These are phyloP conservation scores for Alternaria triticimaculans DNA, from an alignment of 2,329 filamentous ascomycete species.

Conservation along the genomic window DNA sequence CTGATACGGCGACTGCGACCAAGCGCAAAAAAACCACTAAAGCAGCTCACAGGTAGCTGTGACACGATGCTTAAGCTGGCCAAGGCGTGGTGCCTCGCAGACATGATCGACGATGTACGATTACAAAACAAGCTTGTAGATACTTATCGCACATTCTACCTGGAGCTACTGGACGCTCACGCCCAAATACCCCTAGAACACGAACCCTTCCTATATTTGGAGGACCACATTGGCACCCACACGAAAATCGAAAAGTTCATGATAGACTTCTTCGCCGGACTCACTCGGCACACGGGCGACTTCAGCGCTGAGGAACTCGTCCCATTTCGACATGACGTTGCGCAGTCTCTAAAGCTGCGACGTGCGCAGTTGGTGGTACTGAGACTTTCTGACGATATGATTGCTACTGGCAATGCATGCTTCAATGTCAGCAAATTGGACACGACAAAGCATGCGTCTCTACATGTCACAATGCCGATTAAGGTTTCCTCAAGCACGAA, in stretches of 20 bases:
- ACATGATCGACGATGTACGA: slow-evolving; percentile 13
- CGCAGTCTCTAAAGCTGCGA: neutral
- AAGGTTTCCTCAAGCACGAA: neutral
- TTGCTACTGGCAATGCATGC: neutral
- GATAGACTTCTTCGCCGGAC: slow-evolving; percentile 20
- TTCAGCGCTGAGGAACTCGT: slow-evolving; percentile 1
- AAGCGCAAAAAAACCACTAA: neutral
- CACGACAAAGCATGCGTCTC: neutral
- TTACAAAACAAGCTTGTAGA: slow-evolving; percentile 22
- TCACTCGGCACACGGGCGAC: slow-evolving; percentile 1
- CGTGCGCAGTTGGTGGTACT: neutral
- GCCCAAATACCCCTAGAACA: slow-evolving; percentile 1
- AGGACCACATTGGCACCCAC: slow-evolving; percentile 14
- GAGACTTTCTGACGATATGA: neutral
- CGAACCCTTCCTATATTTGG: slow-evolving; percentile 11
- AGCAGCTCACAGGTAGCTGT: slow-evolving; percentile 5
- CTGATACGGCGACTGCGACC: neutral
- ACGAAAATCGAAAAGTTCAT: slow-evolving; percentile 22
- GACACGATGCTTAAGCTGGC: slow-evolving; percentile 17
- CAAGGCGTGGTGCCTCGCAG: slow-evolving; percentile 20
- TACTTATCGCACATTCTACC: slow-evolving; percentile 15
- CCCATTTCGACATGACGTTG: slow-evolving; percentile 9
- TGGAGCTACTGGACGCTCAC: neutral
- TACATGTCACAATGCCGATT: neutral
- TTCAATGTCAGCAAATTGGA: slow-evolving; percentile 8